These are phyloP conservation scores for Phytophthora sp. DNA, from an alignment of 352 stramenopile genomes.

Conservation along the genomic window DNA sequence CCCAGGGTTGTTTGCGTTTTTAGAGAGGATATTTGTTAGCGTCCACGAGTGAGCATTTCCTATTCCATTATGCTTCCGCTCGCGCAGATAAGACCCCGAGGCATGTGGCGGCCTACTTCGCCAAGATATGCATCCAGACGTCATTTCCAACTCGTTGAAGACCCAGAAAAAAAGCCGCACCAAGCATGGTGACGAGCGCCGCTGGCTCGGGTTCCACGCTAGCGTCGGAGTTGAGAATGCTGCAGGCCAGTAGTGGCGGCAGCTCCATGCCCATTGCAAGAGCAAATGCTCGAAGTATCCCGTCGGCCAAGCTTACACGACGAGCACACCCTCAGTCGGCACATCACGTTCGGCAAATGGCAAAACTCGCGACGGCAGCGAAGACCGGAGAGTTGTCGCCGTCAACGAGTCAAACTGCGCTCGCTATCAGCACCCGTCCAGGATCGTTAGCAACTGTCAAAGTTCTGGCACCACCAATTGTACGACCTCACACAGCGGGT, in stretches of 20 bases:
- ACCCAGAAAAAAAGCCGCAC: neutral
- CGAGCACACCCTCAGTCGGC: constrained; percentile 34
- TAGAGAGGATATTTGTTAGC: neutral
- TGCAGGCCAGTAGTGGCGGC: constrained; percentile 12
- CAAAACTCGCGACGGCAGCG: constrained; percentile 35
- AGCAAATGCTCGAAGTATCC: constrained; percentile 32
- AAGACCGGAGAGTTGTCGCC: constrained; percentile 38
- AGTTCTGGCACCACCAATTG: constrained; percentile 12
- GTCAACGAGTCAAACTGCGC: constrained; percentile 27
- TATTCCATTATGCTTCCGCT: neutral
- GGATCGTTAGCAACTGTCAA: constrained; percentile 17
- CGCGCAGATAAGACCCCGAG: constrained; percentile 31
- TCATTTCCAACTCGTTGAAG: constrained; percentile 24
- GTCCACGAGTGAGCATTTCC: no score
- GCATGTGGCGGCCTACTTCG: constrained; percentile 1
- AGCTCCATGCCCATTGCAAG: constrained; percentile 45
- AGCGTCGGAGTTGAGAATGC: constrained; percentile 33
- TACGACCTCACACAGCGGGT: constrained; percentile 53
- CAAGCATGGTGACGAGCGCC: constrained; percentile 8
- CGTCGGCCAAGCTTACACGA: constrained; percentile 43
- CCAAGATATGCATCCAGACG: neutral
- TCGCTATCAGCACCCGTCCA: constrained; percentile 22
- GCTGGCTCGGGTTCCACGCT: constrained; percentile 10
- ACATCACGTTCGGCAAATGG: constrained; percentile 65
- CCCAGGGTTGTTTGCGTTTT: no score